Evolutionary conservation across 2,329 filamentous ascomycete genomes (phyloP).

Genomic region (Periconia macrospinosa): DNA sequence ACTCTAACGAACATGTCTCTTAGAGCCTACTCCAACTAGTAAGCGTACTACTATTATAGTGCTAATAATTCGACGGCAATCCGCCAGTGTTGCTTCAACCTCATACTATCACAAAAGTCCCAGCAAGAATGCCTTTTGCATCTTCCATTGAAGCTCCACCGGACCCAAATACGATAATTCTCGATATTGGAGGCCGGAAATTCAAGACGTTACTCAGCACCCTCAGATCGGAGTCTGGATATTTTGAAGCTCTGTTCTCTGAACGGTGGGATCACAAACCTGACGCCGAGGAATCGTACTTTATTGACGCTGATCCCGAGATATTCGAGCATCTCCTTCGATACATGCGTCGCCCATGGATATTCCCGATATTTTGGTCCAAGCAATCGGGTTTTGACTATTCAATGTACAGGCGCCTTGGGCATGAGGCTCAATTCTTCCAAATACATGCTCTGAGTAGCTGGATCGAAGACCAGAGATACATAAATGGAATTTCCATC

Average conservation of each 20-base stretch:
- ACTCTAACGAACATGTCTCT: too few species aligned
- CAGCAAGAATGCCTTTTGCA: too few species aligned
- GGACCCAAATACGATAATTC: background rate
- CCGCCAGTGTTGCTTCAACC: too few species aligned
- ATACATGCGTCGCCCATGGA: conserved; percentile 21
- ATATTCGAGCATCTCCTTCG: conserved; percentile 33
- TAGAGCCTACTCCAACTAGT: too few species aligned
- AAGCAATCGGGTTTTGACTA: conserved; percentile 34
- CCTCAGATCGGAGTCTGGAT: background rate
- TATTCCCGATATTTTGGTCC: conserved; percentile 40
- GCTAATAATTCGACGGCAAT: too few species aligned
- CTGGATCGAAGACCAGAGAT: conserved; percentile 34
- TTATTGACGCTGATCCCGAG: conserved; percentile 43
- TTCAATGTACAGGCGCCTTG: conserved; percentile 33
- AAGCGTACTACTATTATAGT: too few species aligned
- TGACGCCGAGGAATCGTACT: conserved; percentile 35
- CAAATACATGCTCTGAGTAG: conserved; percentile 27
- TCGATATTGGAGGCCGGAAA: background rate
- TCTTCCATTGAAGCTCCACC: too few species aligned
- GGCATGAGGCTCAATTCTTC: conserved; percentile 41
- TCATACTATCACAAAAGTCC: too few species aligned
- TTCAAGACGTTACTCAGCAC: background rate
- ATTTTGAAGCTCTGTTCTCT: conserved; percentile 1
- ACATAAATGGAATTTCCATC: conserved; percentile 22
- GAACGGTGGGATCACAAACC: conserved; percentile 5